phyloP scores from a whole-genome alignment of 306 rosid species.

The Vigna mungo region DNA sequence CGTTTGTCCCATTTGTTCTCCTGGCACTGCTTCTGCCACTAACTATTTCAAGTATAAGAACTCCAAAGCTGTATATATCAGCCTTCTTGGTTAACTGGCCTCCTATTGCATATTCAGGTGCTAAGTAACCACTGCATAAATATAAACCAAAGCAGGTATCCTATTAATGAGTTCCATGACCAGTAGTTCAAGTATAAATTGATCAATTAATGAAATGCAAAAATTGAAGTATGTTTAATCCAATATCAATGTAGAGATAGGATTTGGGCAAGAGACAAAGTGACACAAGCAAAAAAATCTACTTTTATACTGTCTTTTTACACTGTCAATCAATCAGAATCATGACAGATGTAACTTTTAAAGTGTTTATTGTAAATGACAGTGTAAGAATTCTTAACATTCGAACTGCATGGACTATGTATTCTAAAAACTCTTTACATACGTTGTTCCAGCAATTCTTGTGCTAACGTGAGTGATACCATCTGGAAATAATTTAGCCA shows the following conservation, averaged over 20 bases:
- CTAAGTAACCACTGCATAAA: slow-evolving; percentile 84
- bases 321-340: too few species aligned
- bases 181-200: not conserved
- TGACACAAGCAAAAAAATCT: not conserved
- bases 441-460: slow-evolving; percentile 98
- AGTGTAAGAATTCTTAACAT: too few species aligned
- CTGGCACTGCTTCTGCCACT: slow-evolving; percentile 76
- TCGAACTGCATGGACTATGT: too few species aligned
- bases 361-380: too few species aligned
- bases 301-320: too few species aligned
- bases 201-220: slow-evolving; percentile 10
- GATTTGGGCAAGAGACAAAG: not conserved
- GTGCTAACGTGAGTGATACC: slow-evolving; percentile 96
- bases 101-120: slow-evolving; percentile 96
- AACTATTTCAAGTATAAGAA: slow-evolving; percentile 86
- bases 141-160: slow-evolving; percentile 40
- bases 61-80: slow-evolving; percentile 90
- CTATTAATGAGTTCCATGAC: slow-evolving; percentile 13
- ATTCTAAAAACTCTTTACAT: slow-evolving; percentile 36
- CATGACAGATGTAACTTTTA: too few species aligned
- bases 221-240: not conserved
- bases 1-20: slow-evolving; percentile 51
- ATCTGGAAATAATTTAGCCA: slow-evolving; percentile 97
- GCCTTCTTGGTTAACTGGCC: slow-evolving; percentile 94
- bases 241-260: not conserved